A percentile compares a stretch with the other conserved stretches of the same genome.
phyloP scores from a whole-genome alignment of 202 grass and related monocot species.

The Saccharum hybrid region DNA sequence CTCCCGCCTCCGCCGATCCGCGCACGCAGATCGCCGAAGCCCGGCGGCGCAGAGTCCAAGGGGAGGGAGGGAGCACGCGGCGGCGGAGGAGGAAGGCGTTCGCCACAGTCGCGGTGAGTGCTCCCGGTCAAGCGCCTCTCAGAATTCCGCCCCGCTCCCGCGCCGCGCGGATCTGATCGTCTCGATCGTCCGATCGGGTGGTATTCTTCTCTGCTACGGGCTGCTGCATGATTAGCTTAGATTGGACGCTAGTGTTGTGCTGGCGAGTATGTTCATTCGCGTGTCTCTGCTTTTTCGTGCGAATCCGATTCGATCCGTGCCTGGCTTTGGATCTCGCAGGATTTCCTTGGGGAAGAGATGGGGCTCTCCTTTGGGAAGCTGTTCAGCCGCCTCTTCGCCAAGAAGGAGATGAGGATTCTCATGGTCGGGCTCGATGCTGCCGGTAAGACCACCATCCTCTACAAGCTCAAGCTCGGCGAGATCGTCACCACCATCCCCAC shows the following conservation, averaged over 20 bases:
- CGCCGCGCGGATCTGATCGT: slow-evolving; percentile 40
- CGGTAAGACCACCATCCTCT: slow-evolving; percentile 99
- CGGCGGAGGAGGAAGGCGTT: slow-evolving; percentile 15
- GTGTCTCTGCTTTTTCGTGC: neutral
- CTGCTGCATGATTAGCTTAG: slow-evolving; percentile 13
- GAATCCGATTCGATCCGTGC: slow-evolving; percentile 40
- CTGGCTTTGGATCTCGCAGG: slow-evolving; percentile 26
- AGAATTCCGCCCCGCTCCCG: neutral
- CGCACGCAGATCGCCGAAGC: slow-evolving; percentile 32
- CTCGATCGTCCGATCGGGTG: neutral
- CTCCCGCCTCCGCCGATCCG: slow-evolving; percentile 27
- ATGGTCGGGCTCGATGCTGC: slow-evolving; percentile 98
- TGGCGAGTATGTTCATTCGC: slow-evolving; percentile 4
- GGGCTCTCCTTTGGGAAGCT: slow-evolving; percentile 93
- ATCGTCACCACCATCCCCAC: slow-evolving; percentile 98
- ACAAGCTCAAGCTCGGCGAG: slow-evolving; percentile 99
- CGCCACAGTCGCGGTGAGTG: slow-evolving; percentile 42
- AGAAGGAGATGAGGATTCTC: slow-evolving; percentile 99
- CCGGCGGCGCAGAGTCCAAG: neutral
- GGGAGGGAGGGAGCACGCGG: slow-evolving; percentile 5
- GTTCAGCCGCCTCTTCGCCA: slow-evolving; percentile 94
- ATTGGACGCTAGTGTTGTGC: neutral
- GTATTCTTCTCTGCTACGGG: neutral
- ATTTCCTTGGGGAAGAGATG: slow-evolving; percentile 49
- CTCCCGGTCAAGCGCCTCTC: neutral